Percentiles rank a stretch among this genome's conserved stretches.
phyloP scores from a whole-genome alignment of 805 yeast species.

The Cyberlindnera xylosilytica region DNA sequence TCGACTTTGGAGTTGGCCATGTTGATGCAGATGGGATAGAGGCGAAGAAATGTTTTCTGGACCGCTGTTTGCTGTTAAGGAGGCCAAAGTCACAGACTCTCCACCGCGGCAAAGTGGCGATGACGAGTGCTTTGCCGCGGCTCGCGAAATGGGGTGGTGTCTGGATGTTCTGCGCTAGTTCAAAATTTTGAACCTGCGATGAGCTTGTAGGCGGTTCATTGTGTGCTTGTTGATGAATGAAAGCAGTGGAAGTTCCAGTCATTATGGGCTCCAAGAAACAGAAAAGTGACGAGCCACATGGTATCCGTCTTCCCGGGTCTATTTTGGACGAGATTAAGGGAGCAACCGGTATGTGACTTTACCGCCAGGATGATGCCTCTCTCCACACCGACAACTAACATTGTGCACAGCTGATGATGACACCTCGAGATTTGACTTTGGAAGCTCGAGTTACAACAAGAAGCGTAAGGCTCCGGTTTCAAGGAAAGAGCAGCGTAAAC shows the following conservation, averaged over 20 bases:
- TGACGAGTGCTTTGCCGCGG: no score
- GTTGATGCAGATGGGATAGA: neutral
- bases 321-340: constrained; percentile 50
- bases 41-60: no score
- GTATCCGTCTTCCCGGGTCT: constrained; percentile 54
- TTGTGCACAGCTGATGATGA: constrained; percentile 34
- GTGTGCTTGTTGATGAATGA: neutral
- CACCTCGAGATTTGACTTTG: constrained; percentile 29
- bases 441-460: constrained; percentile 31
- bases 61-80: no score
- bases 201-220: no score
- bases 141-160: constrained; percentile 1
- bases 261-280: constrained; percentile 14
- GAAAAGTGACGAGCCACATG: constrained; percentile 31
- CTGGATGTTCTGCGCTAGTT: constrained; percentile 1
- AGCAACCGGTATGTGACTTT: constrained; percentile 7
- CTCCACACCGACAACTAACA: constrained; percentile 6
- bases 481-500: constrained; percentile 42
- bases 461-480: constrained; percentile 31
- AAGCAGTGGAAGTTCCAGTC: no score
- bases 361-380: neutral
- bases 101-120: no score
- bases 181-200: constrained; percentile 14
- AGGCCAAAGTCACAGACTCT: no score
- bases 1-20: constrained; percentile 31